Conservation (phyloP, 352 stramenopile species). For the Aphanomyces invadans region DNA sequence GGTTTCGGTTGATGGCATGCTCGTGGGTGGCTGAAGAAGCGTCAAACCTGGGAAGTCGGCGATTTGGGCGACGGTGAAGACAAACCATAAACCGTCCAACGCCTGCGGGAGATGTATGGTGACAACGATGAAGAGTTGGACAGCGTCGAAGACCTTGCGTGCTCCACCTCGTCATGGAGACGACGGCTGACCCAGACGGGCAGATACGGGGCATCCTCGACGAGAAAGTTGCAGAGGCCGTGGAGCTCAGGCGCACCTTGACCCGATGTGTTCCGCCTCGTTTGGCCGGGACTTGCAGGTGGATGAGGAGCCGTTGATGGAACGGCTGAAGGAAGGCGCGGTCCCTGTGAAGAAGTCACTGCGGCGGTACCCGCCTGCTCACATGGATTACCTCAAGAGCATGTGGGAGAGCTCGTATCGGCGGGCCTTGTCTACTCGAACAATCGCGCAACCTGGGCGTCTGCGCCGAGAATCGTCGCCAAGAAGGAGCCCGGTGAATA, state of each 20-base stretch:
- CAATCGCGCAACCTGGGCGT: conserved; percentile 17
- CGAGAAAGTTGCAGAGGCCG: conserved; percentile 16
- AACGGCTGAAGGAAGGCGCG: conserved; percentile 25
- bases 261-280: conserved; percentile 21
- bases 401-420: conserved; percentile 20
- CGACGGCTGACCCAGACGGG: not conserved
- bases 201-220: conserved; percentile 13
- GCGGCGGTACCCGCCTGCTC: conserved; percentile 19
- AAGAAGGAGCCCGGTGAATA: conserved; percentile 25
- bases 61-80: not conserved
- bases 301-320: conserved; percentile 24
- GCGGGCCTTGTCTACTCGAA: conserved; percentile 17
- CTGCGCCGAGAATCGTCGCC: conserved; percentile 21
- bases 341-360: conserved; percentile 22
- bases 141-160: conserved; percentile 1
- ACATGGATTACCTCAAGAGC: conserved; percentile 20
- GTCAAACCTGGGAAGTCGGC: conserved; percentile 2
- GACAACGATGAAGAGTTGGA: not conserved
- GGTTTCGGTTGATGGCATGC: conserved; percentile 23
- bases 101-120: not conserved
- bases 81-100: not conserved
- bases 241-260: not conserved
- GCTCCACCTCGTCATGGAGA: conserved; percentile 11
- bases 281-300: conserved; percentile 26
- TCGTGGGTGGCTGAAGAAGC: conserved; percentile 5